Percentiles rank a stretch among this genome's conserved stretches.
phyloP scores from a whole-genome alignment of 2,329 filamentous ascomycete species.

The Madurella mycetomatis region DNA sequence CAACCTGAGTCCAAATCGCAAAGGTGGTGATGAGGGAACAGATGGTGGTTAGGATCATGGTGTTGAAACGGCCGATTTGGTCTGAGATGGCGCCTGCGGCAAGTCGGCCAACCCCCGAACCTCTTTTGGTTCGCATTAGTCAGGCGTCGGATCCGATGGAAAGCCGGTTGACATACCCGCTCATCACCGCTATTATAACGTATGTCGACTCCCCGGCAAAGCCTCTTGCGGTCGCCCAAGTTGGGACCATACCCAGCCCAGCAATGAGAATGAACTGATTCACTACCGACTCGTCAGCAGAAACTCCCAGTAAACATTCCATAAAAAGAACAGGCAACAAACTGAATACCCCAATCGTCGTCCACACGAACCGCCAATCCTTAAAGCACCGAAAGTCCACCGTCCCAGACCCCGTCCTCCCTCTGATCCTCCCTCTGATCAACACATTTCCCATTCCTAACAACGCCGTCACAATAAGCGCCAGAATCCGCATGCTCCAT shows the following conservation, averaged over 20 bases:
- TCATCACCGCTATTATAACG: conserved; percentile 10
- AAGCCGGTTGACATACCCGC: conserved; percentile 1
- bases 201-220: conserved; percentile 9
- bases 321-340: not conserved
- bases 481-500: conserved; percentile 14
- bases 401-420: conserved; percentile 9
- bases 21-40: conserved; percentile 15
- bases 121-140: conserved; percentile 3
- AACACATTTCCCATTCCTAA: conserved; percentile 8
- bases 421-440: conserved; percentile 9
- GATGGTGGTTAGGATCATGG: conserved; percentile 12
- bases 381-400: conserved; percentile 7
- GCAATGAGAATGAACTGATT: conserved; percentile 15
- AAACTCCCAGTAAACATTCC: no score
- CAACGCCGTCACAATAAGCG: conserved; percentile 5
- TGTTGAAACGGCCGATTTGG: conserved; percentile 14
- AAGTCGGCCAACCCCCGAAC: conserved; percentile 9
- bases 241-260: conserved; percentile 14
- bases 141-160: not conserved
- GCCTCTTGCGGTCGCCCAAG: conserved; percentile 7
- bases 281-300: conserved; percentile 2
- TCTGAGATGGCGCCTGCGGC: conserved; percentile 11
- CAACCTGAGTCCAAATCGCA: conserved; percentile 11
- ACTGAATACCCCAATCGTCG: conserved; percentile 12
- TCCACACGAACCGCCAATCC: conserved; percentile 8